Conservation (phyloP, 176 grass and related monocot species). For the Aegilops tauschii region DNA sequence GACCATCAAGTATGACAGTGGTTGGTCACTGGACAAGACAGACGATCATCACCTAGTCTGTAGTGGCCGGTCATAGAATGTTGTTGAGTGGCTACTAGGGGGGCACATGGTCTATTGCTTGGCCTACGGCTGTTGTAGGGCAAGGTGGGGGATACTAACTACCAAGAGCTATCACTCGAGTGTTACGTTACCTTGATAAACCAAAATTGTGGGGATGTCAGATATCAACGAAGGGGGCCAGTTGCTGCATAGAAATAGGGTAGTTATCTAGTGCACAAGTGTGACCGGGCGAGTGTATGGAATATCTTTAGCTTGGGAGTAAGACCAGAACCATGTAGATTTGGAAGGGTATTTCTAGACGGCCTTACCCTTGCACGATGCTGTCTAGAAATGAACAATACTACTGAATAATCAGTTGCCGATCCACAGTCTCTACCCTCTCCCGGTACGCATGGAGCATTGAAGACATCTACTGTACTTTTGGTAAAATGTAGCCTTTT, state of each 20-base stretch:
- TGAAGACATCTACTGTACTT: not conserved
- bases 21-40: slow-evolving; percentile 5
- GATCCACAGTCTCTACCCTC: not conserved
- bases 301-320: not conserved
- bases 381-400: not conserved
- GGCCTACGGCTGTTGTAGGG: not conserved
- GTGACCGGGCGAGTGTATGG: not conserved
- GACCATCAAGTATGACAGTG: not conserved
- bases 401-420: not conserved
- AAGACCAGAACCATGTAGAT: not conserved
- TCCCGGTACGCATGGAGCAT: not conserved
- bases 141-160: not conserved
- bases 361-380: too few species aligned
- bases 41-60: not conserved
- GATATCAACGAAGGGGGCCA: not conserved
- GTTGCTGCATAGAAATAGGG: not conserved
- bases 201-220: not conserved
- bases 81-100: not conserved
- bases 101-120: not conserved
- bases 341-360: too few species aligned
- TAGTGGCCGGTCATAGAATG: not conserved
- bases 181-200: not conserved
- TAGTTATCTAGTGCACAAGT: not conserved
- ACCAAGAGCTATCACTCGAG: not conserved
- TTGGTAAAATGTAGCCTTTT: not conserved